These are phyloP conservation scores for Escovopsis sp. DNA, from an alignment of 2,329 filamentous ascomycete species.

Conservation along the genomic window DNA sequence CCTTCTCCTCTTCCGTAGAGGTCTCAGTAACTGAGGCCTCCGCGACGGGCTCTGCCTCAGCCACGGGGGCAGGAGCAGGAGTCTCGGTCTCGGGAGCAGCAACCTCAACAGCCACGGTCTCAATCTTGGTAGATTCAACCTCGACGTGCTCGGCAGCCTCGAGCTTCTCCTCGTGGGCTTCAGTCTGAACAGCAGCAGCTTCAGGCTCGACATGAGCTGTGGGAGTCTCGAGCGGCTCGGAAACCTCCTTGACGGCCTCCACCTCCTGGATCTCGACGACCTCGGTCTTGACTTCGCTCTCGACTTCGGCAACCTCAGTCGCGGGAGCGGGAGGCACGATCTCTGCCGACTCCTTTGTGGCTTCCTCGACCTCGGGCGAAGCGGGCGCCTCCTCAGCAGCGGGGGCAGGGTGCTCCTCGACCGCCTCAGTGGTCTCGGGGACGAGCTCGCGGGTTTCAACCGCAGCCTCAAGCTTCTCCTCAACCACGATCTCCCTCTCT, in stretches of 20 bases:
- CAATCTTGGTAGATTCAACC: background rate
- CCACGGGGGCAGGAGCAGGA: background rate
- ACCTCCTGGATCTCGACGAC: background rate
- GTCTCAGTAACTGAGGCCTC: background rate
- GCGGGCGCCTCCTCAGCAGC: background rate
- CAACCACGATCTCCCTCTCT: too few species aligned
- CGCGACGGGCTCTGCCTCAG: background rate
- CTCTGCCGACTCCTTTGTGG: background rate
- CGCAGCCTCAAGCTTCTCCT: background rate
- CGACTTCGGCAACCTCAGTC: background rate
- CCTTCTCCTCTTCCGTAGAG: background rate
- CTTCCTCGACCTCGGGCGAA: background rate
- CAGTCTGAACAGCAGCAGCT: background rate
- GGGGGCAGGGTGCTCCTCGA: background rate
- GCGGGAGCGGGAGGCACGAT: too few species aligned
- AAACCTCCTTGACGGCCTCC: background rate
- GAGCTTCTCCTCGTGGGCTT: background rate
- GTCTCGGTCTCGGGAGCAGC: background rate
- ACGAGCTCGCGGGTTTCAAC: background rate
- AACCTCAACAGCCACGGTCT: slow-evolving; percentile 1
- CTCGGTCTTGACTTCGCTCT: background rate
- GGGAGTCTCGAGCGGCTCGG: background rate
- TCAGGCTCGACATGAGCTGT: slow-evolving; percentile 1
- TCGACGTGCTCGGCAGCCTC: background rate
- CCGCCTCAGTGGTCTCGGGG: background rate